Percentiles rank a stretch among this genome's conserved stretches.
These are phyloP conservation scores for Posidonia oceanica DNA, from an alignment of 116 monocot species.

Conservation along the genomic window DNA sequence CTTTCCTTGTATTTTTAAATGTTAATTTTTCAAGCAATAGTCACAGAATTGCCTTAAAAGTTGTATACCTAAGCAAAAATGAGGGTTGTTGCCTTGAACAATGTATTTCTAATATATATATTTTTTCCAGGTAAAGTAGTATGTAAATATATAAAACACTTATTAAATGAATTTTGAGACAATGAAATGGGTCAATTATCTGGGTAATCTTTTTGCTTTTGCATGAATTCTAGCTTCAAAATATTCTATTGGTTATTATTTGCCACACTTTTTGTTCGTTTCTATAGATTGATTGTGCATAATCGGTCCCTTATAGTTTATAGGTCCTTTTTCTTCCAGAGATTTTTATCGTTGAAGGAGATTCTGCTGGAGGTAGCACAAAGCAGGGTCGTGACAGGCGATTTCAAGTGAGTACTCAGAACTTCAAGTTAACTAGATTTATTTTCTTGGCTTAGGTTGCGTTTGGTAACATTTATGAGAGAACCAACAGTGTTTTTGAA, in stretches of 20 bases:
- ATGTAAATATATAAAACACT: background rate
- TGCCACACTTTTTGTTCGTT: background rate
- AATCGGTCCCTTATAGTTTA: background rate
- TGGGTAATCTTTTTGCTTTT: background rate
- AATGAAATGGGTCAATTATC: no score
- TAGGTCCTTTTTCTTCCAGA: constrained; percentile 38
- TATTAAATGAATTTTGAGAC: no score
- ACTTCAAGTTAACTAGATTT: background rate
- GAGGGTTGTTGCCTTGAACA: background rate
- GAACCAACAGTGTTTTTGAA: no score
- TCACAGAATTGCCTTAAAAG: no score
- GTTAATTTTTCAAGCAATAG: no score
- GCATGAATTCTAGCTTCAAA: background rate
- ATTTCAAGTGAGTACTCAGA: constrained; percentile 63
- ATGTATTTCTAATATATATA: background rate
- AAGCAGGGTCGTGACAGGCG: constrained; percentile 98
- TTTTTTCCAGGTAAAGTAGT: background rate
- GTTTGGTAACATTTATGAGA: no score
- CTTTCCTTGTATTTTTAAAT: no score
- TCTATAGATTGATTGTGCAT: background rate
- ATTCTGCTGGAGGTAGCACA: constrained; percentile 97
- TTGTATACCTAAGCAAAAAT: no score
- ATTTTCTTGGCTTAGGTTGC: background rate
- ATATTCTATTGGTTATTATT: background rate
- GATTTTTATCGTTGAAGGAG: constrained; percentile 98